Evolutionary conservation across 805 yeast species (phyloP).

Genomic region (Suhomyces tanzawaensis): DNA sequence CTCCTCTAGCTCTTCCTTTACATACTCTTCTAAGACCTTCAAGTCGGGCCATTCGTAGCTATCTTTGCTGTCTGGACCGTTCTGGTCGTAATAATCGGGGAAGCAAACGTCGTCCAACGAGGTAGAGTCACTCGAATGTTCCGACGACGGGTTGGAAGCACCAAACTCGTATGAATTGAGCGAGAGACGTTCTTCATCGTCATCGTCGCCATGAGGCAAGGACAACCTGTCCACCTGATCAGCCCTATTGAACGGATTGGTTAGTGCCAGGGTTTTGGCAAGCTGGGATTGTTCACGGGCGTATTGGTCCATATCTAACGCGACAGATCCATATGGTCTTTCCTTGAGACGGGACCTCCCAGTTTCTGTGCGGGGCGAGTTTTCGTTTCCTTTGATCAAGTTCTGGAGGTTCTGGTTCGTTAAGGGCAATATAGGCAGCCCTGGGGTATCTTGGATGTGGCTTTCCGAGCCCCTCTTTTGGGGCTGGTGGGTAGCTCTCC

Average conservation of each 20-base stretch:
- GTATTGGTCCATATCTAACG: slow-evolving; percentile 41
- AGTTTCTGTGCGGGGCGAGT: slow-evolving; percentile 3
- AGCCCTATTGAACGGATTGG: slow-evolving; percentile 9
- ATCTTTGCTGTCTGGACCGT: slow-evolving; percentile 20
- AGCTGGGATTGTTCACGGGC: slow-evolving; percentile 30
- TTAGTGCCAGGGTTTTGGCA: slow-evolving; percentile 13
- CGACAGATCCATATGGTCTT: slow-evolving; percentile 22
- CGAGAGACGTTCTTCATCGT: slow-evolving; percentile 11
- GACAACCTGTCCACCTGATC: background rate
- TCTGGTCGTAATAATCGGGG: slow-evolving; percentile 60
- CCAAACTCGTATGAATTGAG: slow-evolving; percentile 40
- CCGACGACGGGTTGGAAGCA: slow-evolving; percentile 61
- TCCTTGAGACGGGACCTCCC: slow-evolving; percentile 8
- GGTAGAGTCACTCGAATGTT: slow-evolving; percentile 61
- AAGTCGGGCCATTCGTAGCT: slow-evolving; percentile 79
- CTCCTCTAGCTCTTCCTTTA: slow-evolving; percentile 59
- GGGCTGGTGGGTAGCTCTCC: slow-evolving; percentile 7
- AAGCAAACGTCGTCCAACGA: slow-evolving; percentile 91
- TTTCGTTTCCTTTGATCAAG: slow-evolving; percentile 16
- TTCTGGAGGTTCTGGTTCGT: slow-evolving; percentile 38
- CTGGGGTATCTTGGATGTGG: background rate
- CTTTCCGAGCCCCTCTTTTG: background rate
- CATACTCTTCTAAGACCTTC: slow-evolving; percentile 69
- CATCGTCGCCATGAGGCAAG: slow-evolving; percentile 15
- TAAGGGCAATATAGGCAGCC: slow-evolving; percentile 25